Base-by-base conservation (phyloP, 768 basidiomycete species). In the Strobilomyces dryophilus region DNA sequence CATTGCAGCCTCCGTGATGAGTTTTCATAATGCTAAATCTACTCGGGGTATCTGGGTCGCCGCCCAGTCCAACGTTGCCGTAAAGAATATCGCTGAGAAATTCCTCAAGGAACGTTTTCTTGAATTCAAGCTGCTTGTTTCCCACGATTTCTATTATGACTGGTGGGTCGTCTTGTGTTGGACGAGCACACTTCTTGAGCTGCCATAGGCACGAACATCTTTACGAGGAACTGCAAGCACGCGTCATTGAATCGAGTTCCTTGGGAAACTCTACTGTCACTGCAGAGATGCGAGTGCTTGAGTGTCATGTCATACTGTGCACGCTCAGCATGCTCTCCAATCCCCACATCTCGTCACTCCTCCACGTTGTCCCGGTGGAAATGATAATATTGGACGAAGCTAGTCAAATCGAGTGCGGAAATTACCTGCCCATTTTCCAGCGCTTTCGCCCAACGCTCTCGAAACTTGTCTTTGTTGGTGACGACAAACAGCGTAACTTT, bases 31-130 rank as follows among this genome's bases (percentile, higher is more conserved):
- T 0, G 53, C 57, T 42, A 46, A 49, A 3, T 55, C 55, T n/a
- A n/a, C 20, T 8, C 60, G 44, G 26, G 47, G 58, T 10, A 60
- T 76, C 10, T 79, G 74, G 72, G 56, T 79, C 27, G 63, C 73
- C 21, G 76, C 78, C 0, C 79, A 79, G 20, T 78, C 77, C 0
- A 80, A 79, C 37, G 75, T 79, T 29, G 78, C 75, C 0, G 78
- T 79, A n/a, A 80, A 80, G 58, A 79, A 79, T 50, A 78, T 79
- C 17, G 77, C 77, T 0, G 74, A 78, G 54, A 79, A 74, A 44
- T 64, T 79, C 11, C 53, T 66, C 24, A 61, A 65, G 5, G 55
- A 61, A 15, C 60, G 43, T 0, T 71, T 77, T 54, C 7, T 31
- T 7, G 52, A 65, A 8, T 79, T 77, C 52, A 74, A 55, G 45